Percentiles rank a stretch among this genome's conserved stretches.
phyloP scores from a whole-genome alignment of 2,329 filamentous ascomycete genomes.

The Huntiella savannae region DNA sequence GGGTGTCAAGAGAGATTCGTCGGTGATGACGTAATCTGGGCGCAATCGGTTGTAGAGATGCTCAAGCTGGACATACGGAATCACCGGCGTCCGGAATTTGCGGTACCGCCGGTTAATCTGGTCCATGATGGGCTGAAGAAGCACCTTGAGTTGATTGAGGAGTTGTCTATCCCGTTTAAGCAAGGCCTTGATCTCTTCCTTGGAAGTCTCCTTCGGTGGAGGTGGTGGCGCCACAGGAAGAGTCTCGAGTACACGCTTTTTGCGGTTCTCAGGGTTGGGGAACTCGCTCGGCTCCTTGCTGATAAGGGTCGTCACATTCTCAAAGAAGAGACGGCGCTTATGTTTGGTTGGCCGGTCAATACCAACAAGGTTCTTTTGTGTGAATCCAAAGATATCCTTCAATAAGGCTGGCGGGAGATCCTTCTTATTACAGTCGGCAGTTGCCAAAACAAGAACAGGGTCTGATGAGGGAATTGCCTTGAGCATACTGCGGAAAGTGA shows the following conservation, averaged over 20 bases:
- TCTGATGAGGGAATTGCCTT: slow-evolving; percentile 75
- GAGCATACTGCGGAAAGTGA: slow-evolving; percentile 68
- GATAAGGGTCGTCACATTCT: slow-evolving; percentile 53
- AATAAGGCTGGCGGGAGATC: slow-evolving; percentile 46
- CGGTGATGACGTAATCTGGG: slow-evolving; percentile 45
- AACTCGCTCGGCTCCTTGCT: slow-evolving; percentile 67
- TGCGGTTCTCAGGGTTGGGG: slow-evolving; percentile 68
- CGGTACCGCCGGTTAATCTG: slow-evolving; percentile 82
- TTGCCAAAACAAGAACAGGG: slow-evolving; percentile 71
- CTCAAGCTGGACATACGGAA: slow-evolving; percentile 53
- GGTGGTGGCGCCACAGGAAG: slow-evolving; percentile 58
- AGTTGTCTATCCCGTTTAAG: slow-evolving; percentile 67
- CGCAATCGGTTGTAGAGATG: slow-evolving; percentile 76
- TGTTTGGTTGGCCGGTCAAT: slow-evolving; percentile 45
- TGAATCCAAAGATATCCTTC: slow-evolving; percentile 69
- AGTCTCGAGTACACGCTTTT: slow-evolving; percentile 63
- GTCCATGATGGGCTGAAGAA: slow-evolving; percentile 90
- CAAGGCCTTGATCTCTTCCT: slow-evolving; percentile 62
- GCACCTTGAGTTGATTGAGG: slow-evolving; percentile 72
- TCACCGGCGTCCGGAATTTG: slow-evolving; percentile 65
- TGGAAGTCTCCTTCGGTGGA: slow-evolving; percentile 46
- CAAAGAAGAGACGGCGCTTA: slow-evolving; percentile 64
- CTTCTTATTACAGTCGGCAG: slow-evolving; percentile 50
- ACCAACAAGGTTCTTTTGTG: slow-evolving; percentile 54
- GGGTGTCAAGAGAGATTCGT: slow-evolving; percentile 24